These are phyloP conservation scores for Sporothrix brasiliensis DNA, from an alignment of 2,329 filamentous ascomycete genomes.

Conservation along the genomic window DNA sequence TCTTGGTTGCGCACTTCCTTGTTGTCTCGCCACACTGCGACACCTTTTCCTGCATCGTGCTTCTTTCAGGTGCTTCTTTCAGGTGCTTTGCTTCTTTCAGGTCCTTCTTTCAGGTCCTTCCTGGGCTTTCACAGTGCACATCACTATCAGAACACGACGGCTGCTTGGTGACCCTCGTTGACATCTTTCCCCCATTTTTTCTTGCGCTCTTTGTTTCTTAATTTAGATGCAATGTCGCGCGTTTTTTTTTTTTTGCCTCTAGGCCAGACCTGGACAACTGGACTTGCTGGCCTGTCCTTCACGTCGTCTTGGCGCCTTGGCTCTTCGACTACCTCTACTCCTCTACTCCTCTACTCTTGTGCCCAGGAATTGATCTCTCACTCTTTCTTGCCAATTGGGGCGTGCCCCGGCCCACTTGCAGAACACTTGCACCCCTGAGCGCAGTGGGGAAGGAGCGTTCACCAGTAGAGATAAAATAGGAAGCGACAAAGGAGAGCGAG, in stretches of 20 bases:
- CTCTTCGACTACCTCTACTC: background rate
- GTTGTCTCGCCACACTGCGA: constrained; percentile 3
- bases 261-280: background rate
- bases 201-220: constrained; percentile 24
- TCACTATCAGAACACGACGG: background rate
- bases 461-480: background rate
- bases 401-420: constrained; percentile 3
- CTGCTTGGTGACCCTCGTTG: background rate
- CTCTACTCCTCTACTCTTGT: background rate
- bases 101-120: constrained; percentile 4
- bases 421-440: constrained; percentile 13
- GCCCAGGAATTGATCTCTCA: constrained; percentile 13
- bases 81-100: background rate
- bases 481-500: background rate
- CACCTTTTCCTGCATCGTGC: background rate
- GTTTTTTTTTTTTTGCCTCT: background rate
- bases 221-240: constrained; percentile 27
- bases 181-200: background rate
- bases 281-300: constrained; percentile 9
- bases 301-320: constrained; percentile 15
- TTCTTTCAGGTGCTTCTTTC: too few relatives aligned
- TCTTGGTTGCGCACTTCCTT: constrained; percentile 7
- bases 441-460: constrained; percentile 24
- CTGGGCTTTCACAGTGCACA: background rate
- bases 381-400: background rate